phyloP scores from a whole-genome alignment of 2,329 filamentous ascomycete genomes.

The Cytospora piceae region DNA sequence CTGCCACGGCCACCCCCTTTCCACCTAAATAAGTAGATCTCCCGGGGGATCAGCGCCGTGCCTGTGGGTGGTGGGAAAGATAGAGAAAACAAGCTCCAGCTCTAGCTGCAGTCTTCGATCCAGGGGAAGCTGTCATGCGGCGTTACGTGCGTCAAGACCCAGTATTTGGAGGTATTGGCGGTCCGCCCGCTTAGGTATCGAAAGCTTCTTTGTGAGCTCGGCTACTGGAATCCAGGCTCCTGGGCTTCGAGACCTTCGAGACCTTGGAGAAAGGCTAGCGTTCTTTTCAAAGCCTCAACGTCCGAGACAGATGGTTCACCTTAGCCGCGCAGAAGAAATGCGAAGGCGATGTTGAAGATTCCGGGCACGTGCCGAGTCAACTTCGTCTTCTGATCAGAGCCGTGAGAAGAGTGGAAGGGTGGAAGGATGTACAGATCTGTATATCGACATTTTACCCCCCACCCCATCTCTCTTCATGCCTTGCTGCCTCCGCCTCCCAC shows the following conservation, averaged over 20 bases:
- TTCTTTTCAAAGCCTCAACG: neutral
- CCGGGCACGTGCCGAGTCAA: neutral
- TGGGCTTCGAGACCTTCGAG: neutral
- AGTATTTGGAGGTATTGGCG: constrained; percentile 3
- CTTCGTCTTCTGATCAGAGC: neutral
- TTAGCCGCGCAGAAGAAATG: neutral
- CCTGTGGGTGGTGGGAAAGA: neutral
- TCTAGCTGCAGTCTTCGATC: neutral
- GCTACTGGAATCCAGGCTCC: neutral
- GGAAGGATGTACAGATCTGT: neutral
- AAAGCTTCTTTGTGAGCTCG: neutral
- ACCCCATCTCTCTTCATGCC: neutral
- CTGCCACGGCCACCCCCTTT: constrained; percentile 21
- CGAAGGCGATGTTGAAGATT: neutral
- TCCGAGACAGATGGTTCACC: neutral
- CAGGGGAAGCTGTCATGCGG: constrained; percentile 2
- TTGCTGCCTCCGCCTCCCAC: neutral
- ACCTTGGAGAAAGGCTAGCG: neutral
- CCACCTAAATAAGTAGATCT: constrained; percentile 20
- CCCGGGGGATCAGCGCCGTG: constrained; percentile 21
- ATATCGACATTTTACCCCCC: neutral
- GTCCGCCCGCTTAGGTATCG: neutral
- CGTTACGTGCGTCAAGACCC: constrained; percentile 4
- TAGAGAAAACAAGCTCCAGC: neutral
- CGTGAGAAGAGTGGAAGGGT: neutral